Evolutionary conservation across 2,329 filamentous ascomycete genomes (phyloP), one percentile per base, ranked within the genome.

Genomic region (Fusarium sacchari): DNA sequence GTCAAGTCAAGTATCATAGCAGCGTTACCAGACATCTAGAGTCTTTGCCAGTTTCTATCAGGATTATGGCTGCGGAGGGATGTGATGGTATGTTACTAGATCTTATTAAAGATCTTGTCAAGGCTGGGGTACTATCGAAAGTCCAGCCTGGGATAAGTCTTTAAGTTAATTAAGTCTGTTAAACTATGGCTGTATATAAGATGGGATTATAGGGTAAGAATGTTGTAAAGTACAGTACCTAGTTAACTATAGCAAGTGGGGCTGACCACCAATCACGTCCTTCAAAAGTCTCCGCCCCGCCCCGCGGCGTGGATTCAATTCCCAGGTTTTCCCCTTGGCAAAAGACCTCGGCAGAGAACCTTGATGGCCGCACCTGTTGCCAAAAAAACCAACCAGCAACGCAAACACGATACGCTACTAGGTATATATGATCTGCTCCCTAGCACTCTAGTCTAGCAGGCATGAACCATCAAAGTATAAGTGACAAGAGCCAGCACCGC

Each of bases 401-500:
- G n/a, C 50, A 59, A 22, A 37, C 30, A 50, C 52, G 15, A 67
- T 34, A 20, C 61, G 40, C 18, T 26, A 42, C n/a, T 36, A n/a
- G n/a, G n/a, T n/a, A 24, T 53, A 36, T 22, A 28, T 39, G 26
- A n/a, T 40, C 44, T 42, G 37, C 44, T 64, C 24, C 15, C 44
- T 32, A 32, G 12, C n/a, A n/a, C n/a, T n/a, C n/a, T 22, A 22
- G 26, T 46, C 26, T 55, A 46, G 46, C 26, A 64, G 69, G 36
- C 69, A 72, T 72, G 69, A 62, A 60, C 26, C 30, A 28, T 8
- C 64, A 42, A 46, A 65, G 37, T 69, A 72, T 69, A 57, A 69
- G 46, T 68, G 69, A 72, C 34, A 72, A 72, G 59, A 49, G 30
- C 32, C 69, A 72, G 58, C 69, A 72, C 56, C 69, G 69, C 30